Conservation (phyloP, 495 filamentous ascomycete genomes). For the Penicillium angulare region DNA sequence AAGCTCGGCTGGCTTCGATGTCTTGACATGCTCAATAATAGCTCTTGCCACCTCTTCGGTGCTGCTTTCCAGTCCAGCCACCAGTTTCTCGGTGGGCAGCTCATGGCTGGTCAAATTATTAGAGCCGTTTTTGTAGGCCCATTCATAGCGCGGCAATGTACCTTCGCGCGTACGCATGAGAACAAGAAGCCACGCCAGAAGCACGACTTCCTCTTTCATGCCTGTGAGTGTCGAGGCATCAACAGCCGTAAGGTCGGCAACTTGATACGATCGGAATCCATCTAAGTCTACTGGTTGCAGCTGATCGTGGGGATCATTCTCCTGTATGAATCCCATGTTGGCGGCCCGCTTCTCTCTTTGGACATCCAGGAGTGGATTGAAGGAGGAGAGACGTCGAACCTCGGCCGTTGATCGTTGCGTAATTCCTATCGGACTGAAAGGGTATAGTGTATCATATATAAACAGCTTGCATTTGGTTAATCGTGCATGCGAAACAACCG, state of each 20-base stretch:
- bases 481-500: constrained; percentile 1
- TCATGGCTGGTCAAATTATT: not conserved
- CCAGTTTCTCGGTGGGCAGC: constrained; percentile 23
- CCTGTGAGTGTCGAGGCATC: constrained; percentile 15
- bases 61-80: constrained; percentile 23
- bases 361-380: constrained; percentile 7
- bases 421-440: constrained; percentile 4
- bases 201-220: constrained; percentile 38
- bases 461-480: not conserved
- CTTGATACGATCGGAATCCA: constrained; percentile 15
- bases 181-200: constrained; percentile 45
- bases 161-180: constrained; percentile 41
- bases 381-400: constrained; percentile 5
- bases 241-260: constrained; percentile 19
- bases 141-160: constrained; percentile 34
- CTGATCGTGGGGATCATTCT: constrained; percentile 11
- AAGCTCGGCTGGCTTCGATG: not conserved
- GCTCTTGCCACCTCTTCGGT: constrained; percentile 17
- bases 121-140: constrained; percentile 24
- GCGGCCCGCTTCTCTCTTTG: constrained; percentile 11
- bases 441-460: constrained; percentile 19
- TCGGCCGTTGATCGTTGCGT: constrained; percentile 7
- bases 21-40: constrained; percentile 21
- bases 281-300: constrained; percentile 1
- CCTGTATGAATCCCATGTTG: constrained; percentile 30